Base-by-base conservation (phyloP, 495 filamentous ascomycete species). In the Aspergillus hancockii region DNA sequence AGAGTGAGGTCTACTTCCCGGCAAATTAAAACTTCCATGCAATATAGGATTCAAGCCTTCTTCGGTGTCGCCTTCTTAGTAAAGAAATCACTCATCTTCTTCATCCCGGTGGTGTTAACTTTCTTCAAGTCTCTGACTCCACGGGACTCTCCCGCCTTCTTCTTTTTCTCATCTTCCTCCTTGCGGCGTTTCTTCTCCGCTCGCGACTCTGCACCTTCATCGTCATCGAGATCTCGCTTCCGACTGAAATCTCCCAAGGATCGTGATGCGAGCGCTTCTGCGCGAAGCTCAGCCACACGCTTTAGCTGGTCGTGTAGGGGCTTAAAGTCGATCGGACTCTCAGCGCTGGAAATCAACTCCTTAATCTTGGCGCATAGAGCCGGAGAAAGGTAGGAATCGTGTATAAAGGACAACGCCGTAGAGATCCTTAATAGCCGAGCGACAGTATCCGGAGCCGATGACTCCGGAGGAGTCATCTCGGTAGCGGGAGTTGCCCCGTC, bases 41-140 rank as follows among this genome's bases (percentile, higher is more conserved):
- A 53, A 34, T 2, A 41, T 36, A 10, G 19, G 23, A 16, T 8
- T 72, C 66, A 75, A 52, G 69, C 74, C 59, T 75, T 77, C 59
- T 75, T 75, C 22, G 67, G 43, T 22, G 72, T 63, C 10, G 73
- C 87, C 77, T 93, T 97, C 38, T n/a, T n/a, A n/a, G 81, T 83
- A 71, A 98, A 98, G 71, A 98, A 98, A 60, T 87, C 83, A 63
- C 91, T 97, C 86, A 98, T 83, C 80, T 97, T 98, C 81, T 90
- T 91, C 94, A 99, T 99, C 25, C 94, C 95, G 16, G 67, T 84
- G 0, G 86, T 91, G 69, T 97, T 89, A 14, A 90, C 93, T 76
- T 97, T 98, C 70, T 88, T 88, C 65, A 99, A 67, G 40, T 93
- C 81, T 64, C 82, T 85, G 1, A 96, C 84, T 0, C 83, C 92